phyloP scores from a whole-genome alignment of 2,329 filamentous ascomycete species.

The Rhynchosporium graminicola region DNA sequence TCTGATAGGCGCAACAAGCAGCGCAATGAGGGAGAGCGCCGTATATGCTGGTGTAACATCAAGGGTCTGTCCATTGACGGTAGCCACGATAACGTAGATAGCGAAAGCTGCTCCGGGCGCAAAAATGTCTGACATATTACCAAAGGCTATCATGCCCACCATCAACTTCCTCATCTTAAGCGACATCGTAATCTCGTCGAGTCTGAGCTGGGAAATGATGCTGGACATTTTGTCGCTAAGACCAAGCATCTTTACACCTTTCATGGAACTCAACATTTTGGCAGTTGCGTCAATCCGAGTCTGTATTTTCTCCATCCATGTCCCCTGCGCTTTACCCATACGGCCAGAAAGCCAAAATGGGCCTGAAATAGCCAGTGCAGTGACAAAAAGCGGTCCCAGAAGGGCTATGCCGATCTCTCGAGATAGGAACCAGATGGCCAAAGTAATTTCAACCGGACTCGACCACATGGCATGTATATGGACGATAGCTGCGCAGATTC shows the following conservation, averaged over 20 bases:
- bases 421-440: constrained; percentile 38
- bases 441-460: constrained; percentile 32
- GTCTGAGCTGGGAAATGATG: constrained; percentile 41
- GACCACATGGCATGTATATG: constrained; percentile 36
- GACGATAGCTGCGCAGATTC: constrained; percentile 36
- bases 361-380: constrained; percentile 25
- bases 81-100: constrained; percentile 40
- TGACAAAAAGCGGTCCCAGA: constrained; percentile 24
- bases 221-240: constrained; percentile 40
- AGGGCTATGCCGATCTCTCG: constrained; percentile 34
- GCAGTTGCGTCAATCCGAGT: constrained; percentile 29
- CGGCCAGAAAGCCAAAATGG: constrained; percentile 24
- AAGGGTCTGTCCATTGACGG: constrained; percentile 36
- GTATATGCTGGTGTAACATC: constrained; percentile 43
- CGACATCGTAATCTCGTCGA: constrained; percentile 28
- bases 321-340: constrained; percentile 29
- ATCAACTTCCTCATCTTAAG: constrained; percentile 29
- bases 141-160: constrained; percentile 25
- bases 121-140: constrained; percentile 32
- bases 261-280: constrained; percentile 36
- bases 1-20: constrained; percentile 45
- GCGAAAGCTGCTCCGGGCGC: constrained; percentile 45
- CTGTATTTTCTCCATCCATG: constrained; percentile 31
- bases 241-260: constrained; percentile 39
- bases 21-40: constrained; percentile 44